These are phyloP conservation scores for Gossypium laxum DNA, from an alignment of 441 rosid genomes.

Conservation along the genomic window DNA sequence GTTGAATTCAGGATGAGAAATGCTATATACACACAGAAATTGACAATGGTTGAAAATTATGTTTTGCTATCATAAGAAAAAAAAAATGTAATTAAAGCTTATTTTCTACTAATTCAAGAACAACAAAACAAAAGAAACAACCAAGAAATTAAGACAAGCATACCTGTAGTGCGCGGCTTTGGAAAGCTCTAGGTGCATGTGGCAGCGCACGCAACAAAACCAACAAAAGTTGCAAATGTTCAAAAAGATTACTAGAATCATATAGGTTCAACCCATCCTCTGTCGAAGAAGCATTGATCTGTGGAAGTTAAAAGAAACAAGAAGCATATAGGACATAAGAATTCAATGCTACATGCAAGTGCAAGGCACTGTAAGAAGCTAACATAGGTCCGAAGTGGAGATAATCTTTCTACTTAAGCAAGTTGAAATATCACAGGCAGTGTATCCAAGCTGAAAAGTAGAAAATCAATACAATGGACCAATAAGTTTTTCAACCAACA, in stretches of 20 bases:
- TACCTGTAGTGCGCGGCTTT: slow-evolving; percentile 93
- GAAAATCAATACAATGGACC: neutral
- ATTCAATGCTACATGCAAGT: slow-evolving; percentile 3
- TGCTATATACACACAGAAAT: slow-evolving; percentile 2
- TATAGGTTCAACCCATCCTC: slow-evolving; percentile 86
- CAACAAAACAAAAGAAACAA: neutral
- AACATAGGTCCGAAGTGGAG: neutral
- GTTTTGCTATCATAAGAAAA: neutral
- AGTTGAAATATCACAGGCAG: slow-evolving; percentile 6
- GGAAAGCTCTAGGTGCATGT: slow-evolving; percentile 64
- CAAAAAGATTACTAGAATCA: slow-evolving; percentile 91
- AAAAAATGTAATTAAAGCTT: neutral
- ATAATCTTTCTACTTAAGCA: neutral
- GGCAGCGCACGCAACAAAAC: slow-evolving; percentile 87
- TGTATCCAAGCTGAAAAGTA: neutral
- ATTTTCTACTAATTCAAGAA: slow-evolving; percentile 1
- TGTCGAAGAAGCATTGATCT: slow-evolving; percentile 92
- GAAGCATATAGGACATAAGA: neutral
- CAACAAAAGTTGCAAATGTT: slow-evolving; percentile 80
- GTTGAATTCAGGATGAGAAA: slow-evolving; percentile 8
- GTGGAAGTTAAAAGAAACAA: slow-evolving; percentile 24
- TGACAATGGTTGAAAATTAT: neutral
- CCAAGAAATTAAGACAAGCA: slow-evolving; percentile 13
- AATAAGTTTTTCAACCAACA: neutral
- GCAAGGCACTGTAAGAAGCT: neutral